Base-by-base conservation (phyloP, 2,329 filamentous ascomycete genomes). In the Ceratocystis alfenasii region DNA sequence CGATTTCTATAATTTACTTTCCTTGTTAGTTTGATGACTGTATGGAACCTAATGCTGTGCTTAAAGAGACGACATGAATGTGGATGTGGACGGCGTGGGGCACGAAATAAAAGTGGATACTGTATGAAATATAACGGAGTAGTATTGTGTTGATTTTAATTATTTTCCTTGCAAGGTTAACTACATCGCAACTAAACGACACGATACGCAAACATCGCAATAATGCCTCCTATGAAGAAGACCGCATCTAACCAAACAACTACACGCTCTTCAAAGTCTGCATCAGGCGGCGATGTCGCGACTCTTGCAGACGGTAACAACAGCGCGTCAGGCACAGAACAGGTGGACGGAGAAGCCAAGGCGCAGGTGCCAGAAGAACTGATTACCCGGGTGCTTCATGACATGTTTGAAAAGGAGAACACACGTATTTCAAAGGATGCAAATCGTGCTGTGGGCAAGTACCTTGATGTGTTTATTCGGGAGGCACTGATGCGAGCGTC, bases 391-490 rank as follows among this genome's bases (percentile, higher is more conserved):
- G 77, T 96, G 2, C 78, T 96, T 44, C 87, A 95, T 73, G 85
- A 92, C 70, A 85, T 88, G 73, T 96, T 96, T 72, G 80, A 87
- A 70, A 80, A 82, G 68, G 82, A 87, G 62, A 81, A 82, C 66
- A 92, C 88, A 28, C 81, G 87, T 70, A 85, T 96, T 69, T 86
- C 86, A 6, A 86, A 84, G 71, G 88, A 91, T 72, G 90, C 90
- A 3, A 89, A 92, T 73, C 81, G 78, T 5, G 83, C 91, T 1
- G 82, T 92, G 67, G 87, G 85, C 15, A 90, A 87, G 76, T 97
- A 97, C 74, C 82, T 96, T 75, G 90, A 96, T 75, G 84, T 93
- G 0, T 97, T 96, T 76, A 88, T 96, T 64, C 82, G 88, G 68
- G 93, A 97, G 77, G 90, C 90, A 0, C 85, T 97, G 73, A 90